Base-by-base conservation (phyloP, 495 filamentous ascomycete genomes). In the Aspergillus ostianus region DNA sequence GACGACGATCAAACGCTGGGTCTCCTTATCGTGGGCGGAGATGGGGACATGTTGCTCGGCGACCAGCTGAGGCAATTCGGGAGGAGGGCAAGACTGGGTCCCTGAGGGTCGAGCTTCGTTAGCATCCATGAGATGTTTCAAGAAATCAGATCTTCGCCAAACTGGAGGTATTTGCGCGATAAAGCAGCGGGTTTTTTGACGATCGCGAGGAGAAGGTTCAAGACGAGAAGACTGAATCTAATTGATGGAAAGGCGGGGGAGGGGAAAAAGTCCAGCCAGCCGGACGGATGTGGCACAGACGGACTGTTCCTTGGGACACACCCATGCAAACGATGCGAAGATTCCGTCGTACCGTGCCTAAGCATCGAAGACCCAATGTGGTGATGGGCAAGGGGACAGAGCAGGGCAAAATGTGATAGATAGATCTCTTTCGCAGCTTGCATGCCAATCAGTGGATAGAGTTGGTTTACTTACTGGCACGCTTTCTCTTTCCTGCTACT, bases 71-170 rank as follows among this genome's bases (percentile, higher is more conserved):
- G 94, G 94, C 46, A 98, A 84, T 64, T 87, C 85, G 32, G 92
- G 92, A 55, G 94, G 93, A 50, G 94, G 94, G 49, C 96, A 87
- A 45, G 94, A 98, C 71, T 97, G 94, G 46, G 94, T 98, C 73
- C 89, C 86, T 85, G 70, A 47, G 29, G 57, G 50, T 60, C 56
- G 60, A 56, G 45, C 60, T 27, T 41, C 21, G 63, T 75, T 60
- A 74, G 65, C 54, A 56, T 67, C 57, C 63, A 64, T 64, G 20
- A 47, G 1, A 51, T 47, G n/a, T 51, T 49, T 27, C 48, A 47
- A 57, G 10, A 32, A 9, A 44, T 41, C 19, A 17, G 46, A 30
- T 47, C 36, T 29, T 12, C 21, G 32, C 8, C 8, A 4, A 44
- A 13, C 36, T 41, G 9, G 36, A 41, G 9, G 13, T 41, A 41